Percentiles rank a stretch among this genome's conserved stretches.
Evolutionary conservation across 305 asterid species (phyloP).

Genomic region (Salvia sclarea): DNA sequence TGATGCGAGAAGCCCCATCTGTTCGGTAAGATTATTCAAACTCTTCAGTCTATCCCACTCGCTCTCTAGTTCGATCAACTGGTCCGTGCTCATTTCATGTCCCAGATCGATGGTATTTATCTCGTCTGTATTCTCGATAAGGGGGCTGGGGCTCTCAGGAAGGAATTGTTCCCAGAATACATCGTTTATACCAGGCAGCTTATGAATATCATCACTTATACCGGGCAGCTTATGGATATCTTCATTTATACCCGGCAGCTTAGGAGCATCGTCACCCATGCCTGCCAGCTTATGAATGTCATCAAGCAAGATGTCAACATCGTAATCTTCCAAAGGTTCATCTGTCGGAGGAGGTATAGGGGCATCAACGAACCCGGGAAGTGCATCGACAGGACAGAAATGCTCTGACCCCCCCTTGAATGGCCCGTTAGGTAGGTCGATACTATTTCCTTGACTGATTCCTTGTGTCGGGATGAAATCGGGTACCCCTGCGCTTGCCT

Average conservation of each 20-base stretch:
- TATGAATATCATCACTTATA: conserved; percentile 52
- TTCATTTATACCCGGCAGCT: conserved; percentile 68
- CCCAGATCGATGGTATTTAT: conserved; percentile 38
- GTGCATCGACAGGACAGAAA: conserved; percentile 37
- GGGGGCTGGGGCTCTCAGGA: conserved; percentile 53
- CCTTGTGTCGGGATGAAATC: conserved; percentile 41
- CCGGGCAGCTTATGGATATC: conserved; percentile 65
- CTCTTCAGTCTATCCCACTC: conserved; percentile 48
- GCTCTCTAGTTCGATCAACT: conserved; percentile 39
- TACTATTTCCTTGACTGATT: conserved; percentile 31
- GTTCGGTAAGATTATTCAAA: conserved; percentile 45
- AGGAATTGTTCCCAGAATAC: conserved; percentile 88
- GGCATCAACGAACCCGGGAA: conserved; percentile 50
- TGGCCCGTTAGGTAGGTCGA: conserved; percentile 30
- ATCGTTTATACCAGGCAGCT: conserved; percentile 72
- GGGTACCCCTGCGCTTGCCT: conserved; percentile 35
- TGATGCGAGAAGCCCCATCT: conserved; percentile 57
- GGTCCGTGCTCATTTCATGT: conserved; percentile 31
- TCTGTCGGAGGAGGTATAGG: conserved; percentile 40
- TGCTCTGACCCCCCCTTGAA: conserved; percentile 42
- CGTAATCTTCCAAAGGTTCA: conserved; percentile 48
- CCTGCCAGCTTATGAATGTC: conserved; percentile 64
- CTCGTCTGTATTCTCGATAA: conserved; percentile 51
- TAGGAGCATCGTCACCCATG: conserved; percentile 54
- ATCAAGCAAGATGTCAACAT: conserved; percentile 51